A percentile compares a stretch with the other conserved stretches of the same genome.
Evolutionary conservation across 306 rosid species (phyloP).

Genomic region (Vigna angularis): DNA sequence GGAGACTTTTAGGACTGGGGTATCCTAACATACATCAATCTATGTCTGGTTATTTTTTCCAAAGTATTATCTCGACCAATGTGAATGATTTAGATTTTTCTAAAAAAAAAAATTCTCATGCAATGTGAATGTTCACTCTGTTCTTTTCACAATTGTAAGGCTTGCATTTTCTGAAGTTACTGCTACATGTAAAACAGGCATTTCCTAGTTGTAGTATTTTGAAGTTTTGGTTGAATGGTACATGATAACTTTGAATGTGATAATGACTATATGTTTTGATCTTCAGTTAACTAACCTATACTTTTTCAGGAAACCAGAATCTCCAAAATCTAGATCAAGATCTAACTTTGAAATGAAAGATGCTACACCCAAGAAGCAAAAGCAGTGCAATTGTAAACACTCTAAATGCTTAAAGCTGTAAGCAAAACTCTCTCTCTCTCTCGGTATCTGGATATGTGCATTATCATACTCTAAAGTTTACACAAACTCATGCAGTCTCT

Average conservation of each 20-base stretch:
- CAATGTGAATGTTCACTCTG: neutral
- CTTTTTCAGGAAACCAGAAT: slow-evolving; percentile 86
- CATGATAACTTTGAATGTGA: slow-evolving; percentile 16
- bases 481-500: neutral
- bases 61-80: neutral
- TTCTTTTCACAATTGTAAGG: neutral
- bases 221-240: slow-evolving; percentile 11
- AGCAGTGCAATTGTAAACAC: slow-evolving; percentile 97
- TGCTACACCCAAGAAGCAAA: slow-evolving; percentile 92
- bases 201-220: slow-evolving; percentile 27
- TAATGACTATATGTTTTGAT: slow-evolving; percentile 38
- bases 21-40: neutral
- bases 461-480: neutral
- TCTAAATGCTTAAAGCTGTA: slow-evolving; percentile 97
- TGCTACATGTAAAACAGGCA: slow-evolving; percentile 6
- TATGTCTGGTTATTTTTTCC: slow-evolving; percentile 7
- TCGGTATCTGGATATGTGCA: neutral
- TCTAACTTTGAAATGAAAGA: slow-evolving; percentile 76
- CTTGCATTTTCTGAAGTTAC: neutral
- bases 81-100: neutral
- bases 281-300: slow-evolving; percentile 40
- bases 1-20: too few species aligned
- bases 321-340: slow-evolving; percentile 85
- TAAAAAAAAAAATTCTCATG: neutral
- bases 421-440: slow-evolving; percentile 46